Evolutionary conservation across 179 eudicot species (phyloP).

Genomic region (Corrigiola litoralis): DNA sequence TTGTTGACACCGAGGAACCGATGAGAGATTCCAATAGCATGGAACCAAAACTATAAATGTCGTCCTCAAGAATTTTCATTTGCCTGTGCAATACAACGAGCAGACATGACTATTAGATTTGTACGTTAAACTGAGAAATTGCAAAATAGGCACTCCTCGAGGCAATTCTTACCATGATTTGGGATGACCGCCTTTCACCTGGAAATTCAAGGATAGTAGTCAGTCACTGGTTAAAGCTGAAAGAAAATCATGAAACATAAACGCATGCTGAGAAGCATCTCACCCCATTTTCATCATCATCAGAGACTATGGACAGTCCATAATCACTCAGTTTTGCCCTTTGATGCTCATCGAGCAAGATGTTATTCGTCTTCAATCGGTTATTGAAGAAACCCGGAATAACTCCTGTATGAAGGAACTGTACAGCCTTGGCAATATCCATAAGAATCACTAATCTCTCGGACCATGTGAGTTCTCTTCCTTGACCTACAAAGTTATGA

Average conservation of each 20-base stretch:
- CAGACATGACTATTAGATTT: neutral
- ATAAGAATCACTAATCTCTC: slow-evolving; percentile 68
- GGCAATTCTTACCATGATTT: slow-evolving; percentile 43
- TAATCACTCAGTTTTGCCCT: slow-evolving; percentile 84
- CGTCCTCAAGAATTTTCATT: slow-evolving; percentile 64
- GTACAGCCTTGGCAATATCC: slow-evolving; percentile 89
- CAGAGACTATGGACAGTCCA: slow-evolving; percentile 70
- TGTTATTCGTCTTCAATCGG: slow-evolving; percentile 58
- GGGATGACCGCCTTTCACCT: slow-evolving; percentile 43
- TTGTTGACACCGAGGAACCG: slow-evolving; percentile 41
- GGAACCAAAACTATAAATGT: slow-evolving; percentile 65
- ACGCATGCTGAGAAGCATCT: neutral
- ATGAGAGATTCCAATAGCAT: slow-evolving; percentile 60
- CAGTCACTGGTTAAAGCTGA: neutral
- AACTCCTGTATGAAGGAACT: slow-evolving; percentile 85
- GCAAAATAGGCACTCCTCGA: neutral
- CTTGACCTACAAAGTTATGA: slow-evolving; percentile 18
- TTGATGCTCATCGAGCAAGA: slow-evolving; percentile 63
- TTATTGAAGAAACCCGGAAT: slow-evolving; percentile 83
- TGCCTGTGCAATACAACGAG: slow-evolving; percentile 44
- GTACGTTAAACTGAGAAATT: neutral
- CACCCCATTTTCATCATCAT: slow-evolving; percentile 48
- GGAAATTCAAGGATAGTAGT: slow-evolving; percentile 23
- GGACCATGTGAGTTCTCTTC: slow-evolving; percentile 60
- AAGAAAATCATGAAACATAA: neutral